Conservation (phyloP, 2,329 filamentous ascomycete genomes). For the Pseudopyrenochaeta lycopersici region DNA sequence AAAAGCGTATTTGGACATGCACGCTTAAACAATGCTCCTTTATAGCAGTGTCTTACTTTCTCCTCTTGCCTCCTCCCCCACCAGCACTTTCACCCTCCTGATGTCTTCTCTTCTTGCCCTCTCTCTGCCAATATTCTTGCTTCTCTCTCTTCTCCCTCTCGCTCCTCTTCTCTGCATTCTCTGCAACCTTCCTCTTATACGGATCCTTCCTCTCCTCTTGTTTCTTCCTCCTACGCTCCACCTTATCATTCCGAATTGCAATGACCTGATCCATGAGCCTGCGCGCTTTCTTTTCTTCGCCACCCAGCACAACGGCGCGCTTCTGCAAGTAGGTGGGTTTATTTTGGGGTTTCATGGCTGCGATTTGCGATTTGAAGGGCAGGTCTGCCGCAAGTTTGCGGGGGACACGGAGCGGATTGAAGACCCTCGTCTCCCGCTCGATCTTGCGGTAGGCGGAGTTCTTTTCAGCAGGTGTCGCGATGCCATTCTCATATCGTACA, state of each 20-base stretch:
- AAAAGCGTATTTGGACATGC: too few species aligned
- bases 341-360: conserved; percentile 79
- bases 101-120: conserved; percentile 80
- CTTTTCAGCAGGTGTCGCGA: conserved; percentile 80
- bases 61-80: conserved; percentile 47
- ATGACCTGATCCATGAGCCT: conserved; percentile 92
- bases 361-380: conserved; percentile 92
- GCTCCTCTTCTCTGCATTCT: conserved; percentile 83
- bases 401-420: conserved; percentile 75
- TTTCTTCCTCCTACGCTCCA: conserved; percentile 80
- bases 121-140: conserved; percentile 90
- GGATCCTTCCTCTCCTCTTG: conserved; percentile 86
- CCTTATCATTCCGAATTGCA: conserved; percentile 89
- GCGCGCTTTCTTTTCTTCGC: conserved; percentile 87
- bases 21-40: too few species aligned
- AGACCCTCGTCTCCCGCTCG: conserved; percentile 60
- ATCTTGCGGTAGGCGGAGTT: conserved; percentile 84
- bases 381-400: conserved; percentile 81
- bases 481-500: conserved; percentile 78
- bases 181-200: conserved; percentile 84
- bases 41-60: conserved; percentile 22
- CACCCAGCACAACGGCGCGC: conserved; percentile 85
- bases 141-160: conserved; percentile 89
- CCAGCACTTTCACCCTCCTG: conserved; percentile 61
- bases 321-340: conserved; percentile 92